Base-by-base conservation (phyloP, 2,329 filamentous ascomycete genomes). In the Ascochyta fabae region DNA sequence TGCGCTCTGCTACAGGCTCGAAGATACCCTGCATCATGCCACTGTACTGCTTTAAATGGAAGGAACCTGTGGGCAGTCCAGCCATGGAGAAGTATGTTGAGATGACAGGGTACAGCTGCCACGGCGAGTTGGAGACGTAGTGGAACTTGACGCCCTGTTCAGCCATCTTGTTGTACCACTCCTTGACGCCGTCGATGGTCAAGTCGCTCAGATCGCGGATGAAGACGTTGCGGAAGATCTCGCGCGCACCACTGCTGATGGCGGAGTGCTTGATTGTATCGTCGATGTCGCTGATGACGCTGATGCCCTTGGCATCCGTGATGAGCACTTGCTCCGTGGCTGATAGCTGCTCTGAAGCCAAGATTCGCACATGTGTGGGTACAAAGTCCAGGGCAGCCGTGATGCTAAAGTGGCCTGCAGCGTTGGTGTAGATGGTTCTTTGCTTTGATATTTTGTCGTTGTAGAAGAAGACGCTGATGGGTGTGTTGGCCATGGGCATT, bases 41-140 rank as follows among this genome's bases (percentile, higher is more conserved):
- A 58, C 87, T 91, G 75, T 99, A 99, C 63, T 96, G 92, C 75
- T 99, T 99, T 63, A 99, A 76, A 72, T 99, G 96, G 63, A 98
- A 90, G 0, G 94, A 97, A 0, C 95, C 96, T 0, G 85, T 85
- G 0, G 95, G 95, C 1, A 99, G 79, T 1, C 90, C 90, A 6
- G 90, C 90, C 36, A 89, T 77, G 61, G 88, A 86, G 74, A 98
- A 96, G 73, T 90, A 99, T 48, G 86, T 91, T 5, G 91, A 89
- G 10, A 99, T 80, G 2, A 98, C 86, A 0, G 95, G 95, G 67
- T 91, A 99, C 6, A 99, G 83, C 73, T 99, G 96, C 96, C 96
- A 99, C 0, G 95, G 95, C 46, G 94, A 96, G 76, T 99, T 99
- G n/a, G 95, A 99, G 62, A 96, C 96, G 74, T 99, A 99, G 72